Evolutionary conservation across 176 grass and related monocot species (phyloP), one percentile per base, ranked within the genome.

Genomic region (Hyparrhenia diplandra): DNA sequence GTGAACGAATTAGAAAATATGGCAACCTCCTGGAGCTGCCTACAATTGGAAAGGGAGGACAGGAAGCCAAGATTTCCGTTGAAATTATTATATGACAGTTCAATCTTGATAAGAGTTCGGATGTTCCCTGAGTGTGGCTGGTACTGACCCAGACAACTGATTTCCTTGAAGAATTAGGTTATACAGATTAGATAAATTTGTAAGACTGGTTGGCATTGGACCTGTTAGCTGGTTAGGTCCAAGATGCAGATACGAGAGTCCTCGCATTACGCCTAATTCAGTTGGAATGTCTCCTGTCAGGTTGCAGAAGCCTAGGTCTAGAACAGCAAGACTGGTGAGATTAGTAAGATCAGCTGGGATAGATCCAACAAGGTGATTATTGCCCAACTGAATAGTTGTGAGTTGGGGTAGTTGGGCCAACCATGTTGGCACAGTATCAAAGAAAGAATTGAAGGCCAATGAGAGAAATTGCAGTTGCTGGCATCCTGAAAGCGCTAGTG

Each of bases 301-400:
- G 49, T 52, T 20, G 49, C 49, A 51, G 49, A 52, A 52, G 3
- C 2, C 2, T 20, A 51, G 17, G 17, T 8, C 20, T 54, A 54
- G 18, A n/a, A 8, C 6, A 54, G 18, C n/a, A n/a, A 54, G 18
- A 54, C 20, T 8, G 51, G 51, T 54, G 51, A 54, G 51, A 16
- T 54, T 54, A 3, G 20, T 21, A 54, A 54, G 20, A 54, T 21
- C 20, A 54, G 20, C 2, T 21, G 51, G 51, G 51, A n/a, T 54
- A 54, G 51, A 21, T 21, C 51, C 51, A 54, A 21, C 20, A 54
- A 54, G 18, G 51, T 54, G 18, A 54, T 51, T 51, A 2, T 0
- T 18, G 16, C 17, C 16, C 16, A 20, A 20, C 0, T 0, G 0
- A 51, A 51, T 18, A 0, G 1, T 20, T 20, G 5, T 51, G 47